Percentiles rank a stretch among this genome's conserved stretches.
These are phyloP conservation scores for Scutellaria minor DNA, from an alignment of 257 asterid genomes.

Conservation along the genomic window DNA sequence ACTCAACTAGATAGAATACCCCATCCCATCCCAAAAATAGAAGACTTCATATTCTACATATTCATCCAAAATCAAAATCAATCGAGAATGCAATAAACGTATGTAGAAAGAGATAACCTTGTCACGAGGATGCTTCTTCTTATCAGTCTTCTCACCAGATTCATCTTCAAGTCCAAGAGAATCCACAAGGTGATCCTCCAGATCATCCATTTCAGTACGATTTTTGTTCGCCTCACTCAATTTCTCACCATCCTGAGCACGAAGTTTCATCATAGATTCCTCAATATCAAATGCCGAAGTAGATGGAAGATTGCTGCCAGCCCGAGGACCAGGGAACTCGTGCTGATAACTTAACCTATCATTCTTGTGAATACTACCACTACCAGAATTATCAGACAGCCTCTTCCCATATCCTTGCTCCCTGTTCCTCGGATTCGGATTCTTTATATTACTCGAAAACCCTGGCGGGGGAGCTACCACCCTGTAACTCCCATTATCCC, in stretches of 20 bases:
- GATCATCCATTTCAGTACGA: conserved; percentile 47
- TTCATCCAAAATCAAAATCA: background rate
- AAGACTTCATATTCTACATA: background rate
- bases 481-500: conserved; percentile 41
- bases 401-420: conserved; percentile 42
- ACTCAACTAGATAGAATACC: background rate
- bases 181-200: conserved; percentile 54
- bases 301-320: conserved; percentile 47
- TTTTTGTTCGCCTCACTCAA: conserved; percentile 34
- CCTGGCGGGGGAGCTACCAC: conserved; percentile 57
- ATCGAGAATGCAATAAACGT: conserved; percentile 5
- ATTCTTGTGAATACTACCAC: conserved; percentile 35
- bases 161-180: conserved; percentile 62
- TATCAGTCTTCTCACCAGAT: conserved; percentile 52
- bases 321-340: conserved; percentile 46
- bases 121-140: conserved; percentile 61
- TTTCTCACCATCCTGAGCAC: conserved; percentile 35
- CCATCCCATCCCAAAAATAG: background rate
- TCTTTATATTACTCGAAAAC: conserved; percentile 42
- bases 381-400: conserved; percentile 41
- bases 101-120: conserved; percentile 53
- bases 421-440: conserved; percentile 38
- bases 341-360: conserved; percentile 41
- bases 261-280: conserved; percentile 49
- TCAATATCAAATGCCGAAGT: conserved; percentile 46